Conservation (phyloP, 1,139 yeast genomes). For the Yamadazyma songkhlaensis region DNA sequence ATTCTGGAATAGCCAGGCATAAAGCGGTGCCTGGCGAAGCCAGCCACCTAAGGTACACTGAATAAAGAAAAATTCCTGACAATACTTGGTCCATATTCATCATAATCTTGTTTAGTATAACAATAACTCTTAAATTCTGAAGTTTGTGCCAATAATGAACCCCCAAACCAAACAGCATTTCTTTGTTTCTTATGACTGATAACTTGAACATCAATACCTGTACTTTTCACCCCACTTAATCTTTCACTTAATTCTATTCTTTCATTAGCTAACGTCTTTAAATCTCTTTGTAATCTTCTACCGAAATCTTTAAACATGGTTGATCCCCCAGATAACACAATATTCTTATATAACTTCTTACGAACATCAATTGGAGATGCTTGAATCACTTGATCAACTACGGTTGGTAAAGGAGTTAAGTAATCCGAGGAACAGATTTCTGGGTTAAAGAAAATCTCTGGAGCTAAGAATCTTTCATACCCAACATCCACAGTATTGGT, state of each 20-base stretch:
- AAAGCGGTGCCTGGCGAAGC: too few relatives aligned
- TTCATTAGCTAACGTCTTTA: constrained; percentile 81
- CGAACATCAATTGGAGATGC: constrained; percentile 97
- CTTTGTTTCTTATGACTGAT: constrained; percentile 96
- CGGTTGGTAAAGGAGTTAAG: constrained; percentile 91
- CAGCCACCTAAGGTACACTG: constrained; percentile 73
- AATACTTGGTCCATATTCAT: constrained; percentile 95
- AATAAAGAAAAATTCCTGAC: constrained; percentile 95
- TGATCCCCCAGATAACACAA: constrained; percentile 94
- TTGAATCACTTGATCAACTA: constrained; percentile 93
- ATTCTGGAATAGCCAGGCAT: too few relatives aligned
- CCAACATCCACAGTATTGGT: constrained; percentile 83
- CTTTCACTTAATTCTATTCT: constrained; percentile 82
- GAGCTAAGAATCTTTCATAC: constrained; percentile 95
- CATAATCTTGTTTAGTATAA: constrained; percentile 95
- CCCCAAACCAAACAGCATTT: constrained; percentile 99
- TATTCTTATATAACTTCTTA: constrained; percentile 91
- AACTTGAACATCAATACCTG: constrained; percentile 96
- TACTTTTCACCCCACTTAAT: constrained; percentile 77
- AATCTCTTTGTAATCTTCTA: constrained; percentile 93
- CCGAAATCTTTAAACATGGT: constrained; percentile 99
- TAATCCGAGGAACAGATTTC: constrained; percentile 95
- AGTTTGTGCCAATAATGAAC: constrained; percentile 93
- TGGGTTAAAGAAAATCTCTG: constrained; percentile 97
- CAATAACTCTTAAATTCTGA: constrained; percentile 95